phyloP scores from a whole-genome alignment of 2,329 filamentous ascomycete species.

The Fusarium burgessii region DNA sequence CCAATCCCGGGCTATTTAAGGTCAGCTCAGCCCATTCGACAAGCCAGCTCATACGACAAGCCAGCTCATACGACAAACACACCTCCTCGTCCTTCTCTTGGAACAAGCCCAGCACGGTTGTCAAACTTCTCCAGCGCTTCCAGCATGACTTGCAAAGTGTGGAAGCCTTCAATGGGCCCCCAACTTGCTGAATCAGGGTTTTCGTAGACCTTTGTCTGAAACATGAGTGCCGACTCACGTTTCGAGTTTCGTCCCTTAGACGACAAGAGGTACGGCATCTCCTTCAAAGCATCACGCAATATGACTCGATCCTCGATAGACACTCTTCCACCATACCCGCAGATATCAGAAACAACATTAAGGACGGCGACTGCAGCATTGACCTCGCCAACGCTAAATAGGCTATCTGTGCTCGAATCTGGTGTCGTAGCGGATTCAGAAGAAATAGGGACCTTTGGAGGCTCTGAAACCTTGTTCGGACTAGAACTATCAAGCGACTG shows the following conservation, averaged over 20 bases:
- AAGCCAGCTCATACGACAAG: constrained; percentile 22
- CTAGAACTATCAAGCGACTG: neutral
- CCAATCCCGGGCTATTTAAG: neutral
- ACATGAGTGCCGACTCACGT: constrained; percentile 1
- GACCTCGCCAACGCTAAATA: constrained; percentile 2
- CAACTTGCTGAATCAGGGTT: constrained; percentile 13
- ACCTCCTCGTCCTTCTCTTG: constrained; percentile 3
- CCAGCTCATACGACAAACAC: constrained; percentile 23
- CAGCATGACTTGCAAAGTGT: constrained; percentile 9
- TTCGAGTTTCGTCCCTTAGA: neutral
- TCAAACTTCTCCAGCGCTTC: constrained; percentile 13
- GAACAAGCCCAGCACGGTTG: constrained; percentile 5
- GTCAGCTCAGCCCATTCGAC: neutral
- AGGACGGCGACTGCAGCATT: constrained; percentile 4
- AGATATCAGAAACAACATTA: constrained; percentile 9
- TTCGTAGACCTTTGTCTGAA: constrained; percentile 16
- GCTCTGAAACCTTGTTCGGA: neutral
- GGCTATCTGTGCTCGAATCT: no score
- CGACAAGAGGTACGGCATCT: constrained; percentile 30
- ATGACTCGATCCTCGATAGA: neutral
- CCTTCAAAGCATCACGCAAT: constrained; percentile 1
- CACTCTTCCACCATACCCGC: neutral
- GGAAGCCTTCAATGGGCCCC: constrained; percentile 24
- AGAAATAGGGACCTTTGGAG: neutral
- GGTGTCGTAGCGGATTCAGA: neutral